Evolutionary conservation across 2,329 filamentous ascomycete species (phyloP).

Genomic region (Colletotrichum brevisporum): DNA sequence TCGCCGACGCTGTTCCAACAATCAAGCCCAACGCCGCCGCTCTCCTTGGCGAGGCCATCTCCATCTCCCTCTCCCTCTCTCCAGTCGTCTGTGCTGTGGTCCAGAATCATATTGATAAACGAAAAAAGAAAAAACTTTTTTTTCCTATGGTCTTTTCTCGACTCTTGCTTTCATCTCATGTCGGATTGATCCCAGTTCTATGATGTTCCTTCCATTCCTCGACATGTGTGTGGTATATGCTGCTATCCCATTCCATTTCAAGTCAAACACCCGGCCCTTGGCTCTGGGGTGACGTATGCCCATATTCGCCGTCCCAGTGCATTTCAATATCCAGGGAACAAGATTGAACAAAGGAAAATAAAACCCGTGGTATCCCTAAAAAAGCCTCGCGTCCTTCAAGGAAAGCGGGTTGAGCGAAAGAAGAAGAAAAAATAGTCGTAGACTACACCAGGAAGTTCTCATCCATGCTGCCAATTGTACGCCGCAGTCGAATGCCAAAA

Average conservation of each 20-base stretch:
- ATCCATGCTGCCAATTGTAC: constrained; percentile 36
- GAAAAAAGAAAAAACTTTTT: constrained; percentile 32
- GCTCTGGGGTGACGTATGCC: constrained; percentile 39
- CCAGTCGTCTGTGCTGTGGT: constrained; percentile 9
- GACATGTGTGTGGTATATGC: constrained; percentile 40
- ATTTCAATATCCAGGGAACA: constrained; percentile 25
- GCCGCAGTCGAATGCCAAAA: constrained; percentile 41
- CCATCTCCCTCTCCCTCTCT: background rate
- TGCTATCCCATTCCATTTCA: constrained; percentile 34
- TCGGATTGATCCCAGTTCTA: constrained; percentile 42
- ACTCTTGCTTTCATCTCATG: constrained; percentile 37
- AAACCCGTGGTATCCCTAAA: constrained; percentile 25
- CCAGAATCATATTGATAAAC: background rate
- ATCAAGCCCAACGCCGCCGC: background rate
- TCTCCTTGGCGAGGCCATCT: background rate
- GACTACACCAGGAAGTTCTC: constrained; percentile 41
- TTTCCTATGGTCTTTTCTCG: constrained; percentile 42
- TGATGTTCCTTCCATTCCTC: constrained; percentile 33
- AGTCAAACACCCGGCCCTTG: constrained; percentile 37
- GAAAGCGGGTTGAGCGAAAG: constrained; percentile 25
- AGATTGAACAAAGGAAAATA: constrained; percentile 12
- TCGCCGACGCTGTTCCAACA: too few species aligned
- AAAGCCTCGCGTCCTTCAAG: constrained; percentile 39
- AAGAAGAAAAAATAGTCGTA: constrained; percentile 40
- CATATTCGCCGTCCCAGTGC: constrained; percentile 38